Evolutionary conservation across 2,329 filamentous ascomycete genomes (phyloP).

Genomic region (Emydomyces testavorans): DNA sequence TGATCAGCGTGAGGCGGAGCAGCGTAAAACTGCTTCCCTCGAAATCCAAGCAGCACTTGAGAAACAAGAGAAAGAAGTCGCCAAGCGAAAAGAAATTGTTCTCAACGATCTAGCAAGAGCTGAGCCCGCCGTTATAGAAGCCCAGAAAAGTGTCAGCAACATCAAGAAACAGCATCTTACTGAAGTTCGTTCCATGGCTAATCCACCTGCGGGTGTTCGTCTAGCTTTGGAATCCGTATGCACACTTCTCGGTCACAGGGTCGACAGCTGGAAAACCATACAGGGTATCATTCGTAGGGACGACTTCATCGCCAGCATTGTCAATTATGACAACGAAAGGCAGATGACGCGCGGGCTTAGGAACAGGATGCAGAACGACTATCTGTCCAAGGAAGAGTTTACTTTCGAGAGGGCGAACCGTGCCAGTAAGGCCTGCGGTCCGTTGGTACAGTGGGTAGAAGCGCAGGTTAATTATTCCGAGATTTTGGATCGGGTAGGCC

Average conservation of each 20-base stretch:
- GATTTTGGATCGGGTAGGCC: slow-evolving; percentile 86
- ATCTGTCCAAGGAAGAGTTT: slow-evolving; percentile 84
- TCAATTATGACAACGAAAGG: slow-evolving; percentile 89
- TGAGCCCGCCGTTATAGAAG: slow-evolving; percentile 84
- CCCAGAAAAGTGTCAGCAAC: slow-evolving; percentile 92
- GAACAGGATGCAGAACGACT: slow-evolving; percentile 84
- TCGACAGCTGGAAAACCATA: slow-evolving; percentile 82
- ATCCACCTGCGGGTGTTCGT: slow-evolving; percentile 79
- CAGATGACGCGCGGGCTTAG: slow-evolving; percentile 81
- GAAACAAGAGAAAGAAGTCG: slow-evolving; percentile 80
- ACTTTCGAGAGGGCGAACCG: slow-evolving; percentile 93
- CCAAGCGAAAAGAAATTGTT: slow-evolving; percentile 70
- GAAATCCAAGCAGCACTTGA: slow-evolving; percentile 81
- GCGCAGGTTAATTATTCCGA: slow-evolving; percentile 98
- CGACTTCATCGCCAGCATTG: slow-evolving; percentile 95
- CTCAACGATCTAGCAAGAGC: slow-evolving; percentile 77
- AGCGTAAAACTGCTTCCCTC: slow-evolving; percentile 74
- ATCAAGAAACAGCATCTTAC: slow-evolving; percentile 96
- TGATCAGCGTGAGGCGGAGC: slow-evolving; percentile 87
- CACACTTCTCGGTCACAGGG: slow-evolving; percentile 81
- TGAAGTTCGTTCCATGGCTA: slow-evolving; percentile 94
- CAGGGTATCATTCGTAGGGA: slow-evolving; percentile 79
- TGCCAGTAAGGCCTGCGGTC: slow-evolving; percentile 92
- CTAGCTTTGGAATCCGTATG: slow-evolving; percentile 94
- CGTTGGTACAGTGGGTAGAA: slow-evolving; percentile 90